Evolutionary conservation across 2,329 filamentous ascomycete species (phyloP).

Genomic region (Talaromyces marneffei): DNA sequence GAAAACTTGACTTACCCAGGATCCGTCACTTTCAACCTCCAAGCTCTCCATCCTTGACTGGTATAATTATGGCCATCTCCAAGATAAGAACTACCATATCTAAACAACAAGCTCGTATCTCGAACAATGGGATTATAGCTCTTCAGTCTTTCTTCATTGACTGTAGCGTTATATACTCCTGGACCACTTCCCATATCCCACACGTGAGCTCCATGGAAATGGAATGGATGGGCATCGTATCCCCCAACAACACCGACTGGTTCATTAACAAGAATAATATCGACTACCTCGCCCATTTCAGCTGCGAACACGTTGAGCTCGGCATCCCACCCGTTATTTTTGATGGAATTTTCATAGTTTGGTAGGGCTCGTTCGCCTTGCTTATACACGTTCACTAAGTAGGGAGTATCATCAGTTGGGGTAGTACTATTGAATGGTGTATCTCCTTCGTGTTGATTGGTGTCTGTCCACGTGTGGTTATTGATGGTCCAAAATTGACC

Average conservation of each 20-base stretch:
- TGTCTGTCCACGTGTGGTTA: constrained; percentile 44
- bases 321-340: constrained; percentile 41
- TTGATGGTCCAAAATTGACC: constrained; percentile 32
- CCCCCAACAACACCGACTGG: constrained; percentile 22
- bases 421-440: constrained; percentile 2
- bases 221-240: constrained; percentile 42
- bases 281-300: constrained; percentile 42
- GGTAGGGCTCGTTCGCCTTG: constrained; percentile 35
- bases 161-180: constrained; percentile 40
- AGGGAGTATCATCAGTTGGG: constrained; percentile 28
- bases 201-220: constrained; percentile 43
- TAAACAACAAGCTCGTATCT: constrained; percentile 52
- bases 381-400: constrained; percentile 45
- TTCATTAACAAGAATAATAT: constrained; percentile 41
- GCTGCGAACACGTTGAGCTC: constrained; percentile 37
- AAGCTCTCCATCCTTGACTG: constrained; percentile 52
- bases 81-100: constrained; percentile 44
- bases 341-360: constrained; percentile 31
- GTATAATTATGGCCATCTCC: constrained; percentile 36
- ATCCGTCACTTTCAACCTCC: constrained; percentile 51
- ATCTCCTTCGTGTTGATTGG: constrained; percentile 15
- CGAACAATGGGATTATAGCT: constrained; percentile 37
- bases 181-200: constrained; percentile 45
- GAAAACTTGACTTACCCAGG: constrained; percentile 31
- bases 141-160: constrained; percentile 38